Evolutionary conservation across 768 basidiomycete genomes (phyloP).

Genomic region (Lactarius hengduanensis): DNA sequence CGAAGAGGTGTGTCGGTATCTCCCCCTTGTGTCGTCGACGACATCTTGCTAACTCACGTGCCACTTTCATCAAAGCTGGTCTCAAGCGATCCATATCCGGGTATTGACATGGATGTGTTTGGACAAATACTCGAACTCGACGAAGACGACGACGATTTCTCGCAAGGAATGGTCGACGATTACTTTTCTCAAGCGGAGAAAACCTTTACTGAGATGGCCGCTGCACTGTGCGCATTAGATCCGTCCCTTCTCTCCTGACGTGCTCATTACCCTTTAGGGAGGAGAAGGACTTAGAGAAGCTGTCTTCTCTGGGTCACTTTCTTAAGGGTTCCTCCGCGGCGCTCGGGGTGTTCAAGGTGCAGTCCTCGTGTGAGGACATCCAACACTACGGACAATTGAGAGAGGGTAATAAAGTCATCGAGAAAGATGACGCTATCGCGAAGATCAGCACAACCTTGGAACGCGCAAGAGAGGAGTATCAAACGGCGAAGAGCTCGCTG

Average conservation of each 20-base stretch:
- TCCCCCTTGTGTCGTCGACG: not conserved
- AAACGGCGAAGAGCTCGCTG: constrained; percentile 21
- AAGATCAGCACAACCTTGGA: constrained; percentile 21
- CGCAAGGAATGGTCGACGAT: constrained; percentile 68
- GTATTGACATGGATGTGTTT: constrained; percentile 81
- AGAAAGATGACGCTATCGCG: constrained; percentile 15
- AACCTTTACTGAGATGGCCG: constrained; percentile 79
- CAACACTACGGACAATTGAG: constrained; percentile 59
- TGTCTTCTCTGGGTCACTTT: constrained; percentile 86
- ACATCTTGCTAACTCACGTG: not conserved
- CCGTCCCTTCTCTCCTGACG: not conserved
- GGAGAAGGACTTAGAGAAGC: constrained; percentile 57
- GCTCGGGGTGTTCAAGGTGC: constrained; percentile 79
- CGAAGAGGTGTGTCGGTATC: constrained; percentile 13
- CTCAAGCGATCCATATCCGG: constrained; percentile 25
- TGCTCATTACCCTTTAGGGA: constrained; percentile 46
- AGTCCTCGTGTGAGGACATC: constrained; percentile 84
- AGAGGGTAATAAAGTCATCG: not conserved
- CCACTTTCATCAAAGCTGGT: constrained; percentile 2
- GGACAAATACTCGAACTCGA: constrained; percentile 89
- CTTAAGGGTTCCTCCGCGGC: constrained; percentile 97
- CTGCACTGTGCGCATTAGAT: constrained; percentile 29
- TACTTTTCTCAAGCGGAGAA: constrained; percentile 78
- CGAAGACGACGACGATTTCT: constrained; percentile 83
- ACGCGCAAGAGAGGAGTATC: constrained; percentile 22